Evolutionary conservation across 2,329 filamentous ascomycete species (phyloP).

Genomic region (Coniella lustricola): DNA sequence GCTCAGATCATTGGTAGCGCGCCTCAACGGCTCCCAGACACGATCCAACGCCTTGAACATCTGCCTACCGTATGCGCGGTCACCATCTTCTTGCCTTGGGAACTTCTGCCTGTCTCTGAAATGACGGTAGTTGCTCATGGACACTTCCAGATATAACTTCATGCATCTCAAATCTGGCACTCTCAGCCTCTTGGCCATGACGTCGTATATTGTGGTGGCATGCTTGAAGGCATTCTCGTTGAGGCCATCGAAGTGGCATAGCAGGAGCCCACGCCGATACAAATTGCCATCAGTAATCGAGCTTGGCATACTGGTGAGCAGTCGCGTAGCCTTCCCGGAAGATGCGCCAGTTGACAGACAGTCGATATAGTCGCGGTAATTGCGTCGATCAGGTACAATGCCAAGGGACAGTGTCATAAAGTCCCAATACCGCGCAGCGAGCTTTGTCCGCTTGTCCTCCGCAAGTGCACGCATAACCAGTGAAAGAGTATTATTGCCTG

Average conservation of each 20-base stretch:
- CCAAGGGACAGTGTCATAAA: constrained; percentile 53
- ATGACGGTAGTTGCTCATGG: constrained; percentile 39
- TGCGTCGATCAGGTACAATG: constrained; percentile 65
- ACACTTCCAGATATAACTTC: constrained; percentile 49
- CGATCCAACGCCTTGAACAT: constrained; percentile 42
- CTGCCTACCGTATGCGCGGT: constrained; percentile 41
- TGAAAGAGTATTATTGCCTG: constrained; percentile 54
- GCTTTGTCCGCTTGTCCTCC: constrained; percentile 50
- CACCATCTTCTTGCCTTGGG: constrained; percentile 24
- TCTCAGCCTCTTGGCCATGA: constrained; percentile 45
- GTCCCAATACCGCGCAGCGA: constrained; percentile 74
- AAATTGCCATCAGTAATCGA: constrained; percentile 40
- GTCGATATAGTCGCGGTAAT: constrained; percentile 62
- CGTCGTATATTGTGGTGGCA: constrained; percentile 56
- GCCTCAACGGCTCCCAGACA: constrained; percentile 42
- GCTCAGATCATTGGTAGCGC: constrained; percentile 26
- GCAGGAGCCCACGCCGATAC: constrained; percentile 66
- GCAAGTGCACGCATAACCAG: constrained; percentile 60
- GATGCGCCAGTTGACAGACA: constrained; percentile 59
- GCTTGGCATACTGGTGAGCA: constrained; percentile 50
- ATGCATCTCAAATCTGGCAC: constrained; percentile 45
- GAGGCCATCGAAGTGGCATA: constrained; percentile 68
- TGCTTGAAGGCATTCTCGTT: constrained; percentile 63
- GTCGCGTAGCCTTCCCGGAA: constrained; percentile 51
- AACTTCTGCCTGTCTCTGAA: constrained; percentile 28